These are phyloP conservation scores for Penicillium herquei DNA, from an alignment of 495 filamentous ascomycete genomes.

Conservation along the genomic window DNA sequence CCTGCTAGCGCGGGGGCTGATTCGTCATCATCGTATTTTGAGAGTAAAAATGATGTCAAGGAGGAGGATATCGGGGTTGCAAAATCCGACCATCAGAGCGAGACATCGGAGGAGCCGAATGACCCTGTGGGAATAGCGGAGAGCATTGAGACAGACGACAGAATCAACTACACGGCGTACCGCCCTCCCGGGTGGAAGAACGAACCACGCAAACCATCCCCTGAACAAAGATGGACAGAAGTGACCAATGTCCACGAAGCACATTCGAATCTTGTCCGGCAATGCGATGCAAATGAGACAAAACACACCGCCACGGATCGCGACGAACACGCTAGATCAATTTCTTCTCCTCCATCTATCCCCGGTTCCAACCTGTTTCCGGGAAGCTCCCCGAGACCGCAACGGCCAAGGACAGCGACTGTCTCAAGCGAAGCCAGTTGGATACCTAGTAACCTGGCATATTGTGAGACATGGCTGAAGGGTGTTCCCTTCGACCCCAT, in stretches of 20 bases:
- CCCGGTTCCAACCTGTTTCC: slow-evolving; percentile 4
- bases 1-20: slow-evolving; percentile 28
- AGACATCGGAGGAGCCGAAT: slow-evolving; percentile 4
- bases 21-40: slow-evolving; percentile 35
- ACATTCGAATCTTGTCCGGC: slow-evolving; percentile 36
- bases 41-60: slow-evolving; percentile 15
- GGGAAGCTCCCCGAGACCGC: slow-evolving; percentile 23
- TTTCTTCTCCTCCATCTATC: slow-evolving; percentile 7
- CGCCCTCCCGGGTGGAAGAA: slow-evolving; percentile 7
- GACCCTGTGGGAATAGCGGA: not conserved
- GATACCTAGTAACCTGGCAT: slow-evolving; percentile 42
- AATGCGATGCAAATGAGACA: slow-evolving; percentile 24
- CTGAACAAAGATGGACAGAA: slow-evolving; percentile 12
- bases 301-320: slow-evolving; percentile 4
- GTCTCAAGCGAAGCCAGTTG: slow-evolving; percentile 46
- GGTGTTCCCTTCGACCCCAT: slow-evolving; percentile 34
- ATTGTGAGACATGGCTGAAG: slow-evolving; percentile 46
- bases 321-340: not conserved
- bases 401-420: slow-evolving; percentile 37
- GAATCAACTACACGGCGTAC: slow-evolving; percentile 14
- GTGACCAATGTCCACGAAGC: slow-evolving; percentile 40
- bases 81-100: slow-evolving; percentile 4
- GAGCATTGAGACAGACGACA: not conserved
- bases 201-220: not conserved
- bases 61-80: not conserved